A percentile compares a stretch with the other conserved stretches of the same genome.
Conservation (phyloP, 257 asterid species). For the Nicotiana sylvestris region DNA sequence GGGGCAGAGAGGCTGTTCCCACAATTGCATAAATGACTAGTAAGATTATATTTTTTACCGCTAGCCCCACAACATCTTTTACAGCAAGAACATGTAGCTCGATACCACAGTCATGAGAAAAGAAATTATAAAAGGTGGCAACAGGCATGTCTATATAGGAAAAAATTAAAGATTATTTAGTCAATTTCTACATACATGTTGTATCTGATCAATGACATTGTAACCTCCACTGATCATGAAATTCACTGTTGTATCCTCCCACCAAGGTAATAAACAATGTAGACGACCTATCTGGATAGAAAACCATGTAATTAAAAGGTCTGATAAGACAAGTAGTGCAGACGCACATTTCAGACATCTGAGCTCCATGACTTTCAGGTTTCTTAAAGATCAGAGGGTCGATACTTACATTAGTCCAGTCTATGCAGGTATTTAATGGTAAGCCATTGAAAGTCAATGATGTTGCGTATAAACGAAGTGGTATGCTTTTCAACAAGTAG, state of each 20-base stretch:
- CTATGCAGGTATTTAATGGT: slow-evolving; percentile 49
- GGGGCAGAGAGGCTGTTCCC: too few species aligned
- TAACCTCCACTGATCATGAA: slow-evolving; percentile 94
- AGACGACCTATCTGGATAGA: slow-evolving; percentile 65
- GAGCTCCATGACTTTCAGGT: neutral
- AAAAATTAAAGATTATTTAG: neutral
- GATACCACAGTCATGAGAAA: neutral
- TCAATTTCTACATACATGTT: slow-evolving; percentile 30
- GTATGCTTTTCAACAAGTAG: slow-evolving; percentile 56
- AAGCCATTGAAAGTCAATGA: slow-evolving; percentile 50
- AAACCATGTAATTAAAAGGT: neutral
- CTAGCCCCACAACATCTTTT: neutral
- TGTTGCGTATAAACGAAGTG: slow-evolving; percentile 63
- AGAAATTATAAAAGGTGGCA: neutral
- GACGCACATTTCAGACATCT: neutral
- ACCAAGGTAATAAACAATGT: slow-evolving; percentile 87
- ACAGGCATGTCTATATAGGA: neutral
- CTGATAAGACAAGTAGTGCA: neutral
- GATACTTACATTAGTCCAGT: slow-evolving; percentile 75
- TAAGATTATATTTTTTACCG: neutral
- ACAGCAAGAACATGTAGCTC: neutral
- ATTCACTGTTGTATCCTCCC: slow-evolving; percentile 89
- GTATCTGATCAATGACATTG: slow-evolving; percentile 52
- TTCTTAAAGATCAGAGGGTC: neutral
- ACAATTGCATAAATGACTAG: neutral